Percentiles rank a stretch among this genome's conserved stretches.
Conservation (phyloP, 1,284 basidiomycete species). For the Thecaphora thlaspeos region DNA sequence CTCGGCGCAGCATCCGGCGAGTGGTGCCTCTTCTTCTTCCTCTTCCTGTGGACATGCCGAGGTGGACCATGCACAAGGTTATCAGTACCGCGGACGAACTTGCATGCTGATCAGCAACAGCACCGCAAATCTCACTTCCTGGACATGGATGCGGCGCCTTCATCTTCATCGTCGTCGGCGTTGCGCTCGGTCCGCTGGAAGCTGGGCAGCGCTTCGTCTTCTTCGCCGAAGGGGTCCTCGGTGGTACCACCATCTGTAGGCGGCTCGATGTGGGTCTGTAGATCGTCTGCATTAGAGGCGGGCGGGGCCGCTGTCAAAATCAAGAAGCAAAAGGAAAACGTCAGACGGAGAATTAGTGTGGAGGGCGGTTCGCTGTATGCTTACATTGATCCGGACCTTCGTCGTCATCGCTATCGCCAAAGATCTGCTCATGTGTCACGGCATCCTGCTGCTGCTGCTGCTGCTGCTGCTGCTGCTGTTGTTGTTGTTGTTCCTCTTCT, state of each 20-base stretch:
- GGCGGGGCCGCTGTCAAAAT: not conserved
- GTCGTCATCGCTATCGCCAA: constrained; percentile 31
- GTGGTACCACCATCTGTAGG: not conserved
- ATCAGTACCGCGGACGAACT: not conserved
- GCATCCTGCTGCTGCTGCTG: constrained; percentile 10
- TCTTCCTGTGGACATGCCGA: constrained; percentile 23
- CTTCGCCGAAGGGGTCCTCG: not conserved
- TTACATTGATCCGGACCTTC: not conserved
- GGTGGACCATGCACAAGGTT: too few species aligned
- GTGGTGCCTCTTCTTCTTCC: constrained; percentile 38
- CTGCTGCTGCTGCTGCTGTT: constrained; percentile 3
- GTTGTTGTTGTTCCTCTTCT: constrained; percentile 9
- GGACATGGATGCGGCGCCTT: constrained; percentile 15
- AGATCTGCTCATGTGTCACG: constrained; percentile 12
- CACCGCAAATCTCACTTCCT: too few species aligned
- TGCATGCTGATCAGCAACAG: too few species aligned
- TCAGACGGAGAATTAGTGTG: too few species aligned
- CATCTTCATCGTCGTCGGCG: constrained; percentile 5
- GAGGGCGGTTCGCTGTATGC: too few species aligned
- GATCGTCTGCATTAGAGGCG: not conserved
- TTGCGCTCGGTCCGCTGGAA: constrained; percentile 20
- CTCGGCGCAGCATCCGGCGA: constrained; percentile 8
- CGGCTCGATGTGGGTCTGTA: not conserved
- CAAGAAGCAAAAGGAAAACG: too few species aligned
- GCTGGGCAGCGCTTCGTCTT: constrained; percentile 15